Conservation (phyloP, 352 stramenopile species). For the Phytophthora nicotianae region DNA sequence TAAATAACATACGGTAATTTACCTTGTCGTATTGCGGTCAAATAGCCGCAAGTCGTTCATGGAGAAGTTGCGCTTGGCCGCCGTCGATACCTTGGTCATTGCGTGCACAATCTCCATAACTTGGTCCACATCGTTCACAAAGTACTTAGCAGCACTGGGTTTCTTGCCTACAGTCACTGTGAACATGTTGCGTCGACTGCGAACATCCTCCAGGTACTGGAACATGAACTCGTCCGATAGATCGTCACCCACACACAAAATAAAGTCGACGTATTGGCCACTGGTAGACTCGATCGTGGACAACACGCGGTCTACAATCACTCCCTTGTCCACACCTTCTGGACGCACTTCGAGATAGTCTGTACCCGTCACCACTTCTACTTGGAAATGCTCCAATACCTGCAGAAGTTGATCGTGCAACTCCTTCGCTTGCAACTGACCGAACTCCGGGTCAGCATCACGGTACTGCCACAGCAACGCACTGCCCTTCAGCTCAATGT, state of each 20-base stretch:
- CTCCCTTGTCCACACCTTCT: conserved; percentile 98
- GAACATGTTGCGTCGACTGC: conserved; percentile 82
- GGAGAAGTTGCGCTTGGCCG: conserved; percentile 84
- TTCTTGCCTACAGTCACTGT: conserved; percentile 99
- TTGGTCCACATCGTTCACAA: conserved; percentile 97
- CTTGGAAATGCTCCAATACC: conserved; percentile 95
- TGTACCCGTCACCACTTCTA: conserved; percentile 92
- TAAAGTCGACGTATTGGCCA: conserved; percentile 93
- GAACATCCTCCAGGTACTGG: conserved; percentile 79
- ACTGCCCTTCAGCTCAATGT: conserved; percentile 99
- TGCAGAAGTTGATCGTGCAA: conserved; percentile 97
- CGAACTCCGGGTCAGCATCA: conserved; percentile 99
- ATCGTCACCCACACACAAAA: conserved; percentile 98
- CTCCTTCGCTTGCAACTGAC: conserved; percentile 97
- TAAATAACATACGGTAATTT: conserved; percentile 21
- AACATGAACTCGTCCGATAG: conserved; percentile 99
- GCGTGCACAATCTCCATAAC: conserved; percentile 94
- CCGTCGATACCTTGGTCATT: conserved; percentile 85
- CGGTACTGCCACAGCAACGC: conserved; percentile 99
- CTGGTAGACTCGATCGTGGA: conserved; percentile 85
- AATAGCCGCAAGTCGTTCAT: conserved; percentile 85
- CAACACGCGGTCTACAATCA: conserved; percentile 96
- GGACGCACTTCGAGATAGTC: conserved; percentile 95
- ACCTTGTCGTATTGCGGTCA: conserved; percentile 60
- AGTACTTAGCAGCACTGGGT: conserved; percentile 96